Conservation (phyloP, 495 filamentous ascomycete species). For the Aspergillus asperescens region DNA sequence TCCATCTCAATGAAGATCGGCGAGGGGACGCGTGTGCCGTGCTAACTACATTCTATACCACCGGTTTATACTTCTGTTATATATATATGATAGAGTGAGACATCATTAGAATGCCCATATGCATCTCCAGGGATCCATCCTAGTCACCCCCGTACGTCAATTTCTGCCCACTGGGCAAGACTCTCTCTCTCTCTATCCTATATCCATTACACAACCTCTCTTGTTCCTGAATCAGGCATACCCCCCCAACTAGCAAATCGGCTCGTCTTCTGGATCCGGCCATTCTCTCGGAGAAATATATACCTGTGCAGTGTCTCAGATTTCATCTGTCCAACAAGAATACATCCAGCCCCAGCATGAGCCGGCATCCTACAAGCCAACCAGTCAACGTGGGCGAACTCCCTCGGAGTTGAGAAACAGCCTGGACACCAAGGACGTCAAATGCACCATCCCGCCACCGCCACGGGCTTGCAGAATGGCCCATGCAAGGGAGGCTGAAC, state of each 20-base stretch:
- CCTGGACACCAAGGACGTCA: constrained; percentile 5
- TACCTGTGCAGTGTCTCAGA: constrained; percentile 35
- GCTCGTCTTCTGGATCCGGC: constrained; percentile 47
- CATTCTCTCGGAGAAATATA: constrained; percentile 60
- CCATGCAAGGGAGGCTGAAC: constrained; percentile 11
- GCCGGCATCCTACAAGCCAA: neutral
- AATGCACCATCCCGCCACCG: constrained; percentile 11
- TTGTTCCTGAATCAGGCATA: neutral
- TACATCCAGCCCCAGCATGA: neutral
- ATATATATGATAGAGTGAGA: neutral
- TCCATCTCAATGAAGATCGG: no score
- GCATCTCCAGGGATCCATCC: neutral
- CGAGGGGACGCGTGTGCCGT: no score
- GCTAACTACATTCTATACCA: neutral
- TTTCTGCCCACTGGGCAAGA: neutral
- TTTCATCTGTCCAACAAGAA: neutral
- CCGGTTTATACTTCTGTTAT: neutral
- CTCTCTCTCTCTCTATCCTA: constrained; percentile 1
- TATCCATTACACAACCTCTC: neutral
- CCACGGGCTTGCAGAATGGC: constrained; percentile 12
- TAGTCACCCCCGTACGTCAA: constrained; percentile 4
- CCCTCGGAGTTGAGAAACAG: constrained; percentile 3
- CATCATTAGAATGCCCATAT: neutral
- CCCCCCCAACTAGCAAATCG: constrained; percentile 40
- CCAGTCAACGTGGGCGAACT: neutral